Evolutionary conservation across 108 stramenopile genomes (phyloP).

Genomic region (Cyclotella baltica): DNA sequence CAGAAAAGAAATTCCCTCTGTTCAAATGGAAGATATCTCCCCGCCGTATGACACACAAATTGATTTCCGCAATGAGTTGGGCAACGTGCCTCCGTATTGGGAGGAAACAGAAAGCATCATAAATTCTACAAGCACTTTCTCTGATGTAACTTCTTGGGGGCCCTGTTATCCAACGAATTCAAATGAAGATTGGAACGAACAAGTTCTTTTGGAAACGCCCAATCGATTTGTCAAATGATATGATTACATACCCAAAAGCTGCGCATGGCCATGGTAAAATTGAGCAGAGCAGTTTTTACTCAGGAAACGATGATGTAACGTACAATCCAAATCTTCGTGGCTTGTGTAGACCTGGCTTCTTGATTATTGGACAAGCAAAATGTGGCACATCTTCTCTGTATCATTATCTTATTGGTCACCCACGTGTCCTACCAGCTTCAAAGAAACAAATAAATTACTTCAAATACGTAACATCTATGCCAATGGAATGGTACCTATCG

Average conservation of each 20-base stretch:
- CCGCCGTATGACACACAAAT: slow-evolving; percentile 14
- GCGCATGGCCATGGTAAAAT: not conserved
- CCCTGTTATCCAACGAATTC: slow-evolving; percentile 39
- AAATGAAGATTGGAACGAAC: slow-evolving; percentile 11
- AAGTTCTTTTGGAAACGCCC: slow-evolving; percentile 6
- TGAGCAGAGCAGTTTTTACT: not conserved
- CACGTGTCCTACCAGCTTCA: slow-evolving; percentile 75
- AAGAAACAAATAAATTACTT: slow-evolving; percentile 90
- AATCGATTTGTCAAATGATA: slow-evolving; percentile 14
- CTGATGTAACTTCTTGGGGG: slow-evolving; percentile 38
- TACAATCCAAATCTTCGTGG: slow-evolving; percentile 37
- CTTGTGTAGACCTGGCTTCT: slow-evolving; percentile 82
- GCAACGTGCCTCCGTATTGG: slow-evolving; percentile 35
- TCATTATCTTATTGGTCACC: slow-evolving; percentile 85
- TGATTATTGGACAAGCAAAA: slow-evolving; percentile 89
- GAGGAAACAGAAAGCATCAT: slow-evolving; percentile 31
- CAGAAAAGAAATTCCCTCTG: not conserved
- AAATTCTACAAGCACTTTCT: not conserved
- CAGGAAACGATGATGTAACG: slow-evolving; percentile 1
- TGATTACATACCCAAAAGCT: slow-evolving; percentile 16
- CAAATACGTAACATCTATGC: slow-evolving; percentile 40
- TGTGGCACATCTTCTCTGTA: slow-evolving; percentile 81
- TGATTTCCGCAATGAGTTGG: slow-evolving; percentile 28
- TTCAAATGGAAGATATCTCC: not conserved
- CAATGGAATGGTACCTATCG: slow-evolving; percentile 76